Evolutionary conservation across 257 asterid species (phyloP).

Genomic region (Thymus mandschuricus): DNA sequence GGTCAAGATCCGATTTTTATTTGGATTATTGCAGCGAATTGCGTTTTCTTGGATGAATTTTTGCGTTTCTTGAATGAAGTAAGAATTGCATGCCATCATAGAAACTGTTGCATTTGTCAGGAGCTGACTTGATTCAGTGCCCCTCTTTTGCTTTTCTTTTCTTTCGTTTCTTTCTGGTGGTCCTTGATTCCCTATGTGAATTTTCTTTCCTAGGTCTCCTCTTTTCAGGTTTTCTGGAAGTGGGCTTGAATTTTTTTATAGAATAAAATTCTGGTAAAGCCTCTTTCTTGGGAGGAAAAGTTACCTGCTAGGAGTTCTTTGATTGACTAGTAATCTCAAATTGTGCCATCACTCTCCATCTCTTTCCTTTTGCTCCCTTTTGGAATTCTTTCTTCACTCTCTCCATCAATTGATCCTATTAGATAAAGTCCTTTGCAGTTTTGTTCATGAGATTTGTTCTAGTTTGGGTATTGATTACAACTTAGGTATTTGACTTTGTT

Average conservation of each 20-base stretch:
- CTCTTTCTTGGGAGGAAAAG: slow-evolving; percentile 40
- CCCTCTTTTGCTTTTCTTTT: slow-evolving; percentile 29
- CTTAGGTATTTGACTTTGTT: slow-evolving; percentile 29
- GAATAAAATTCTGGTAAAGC: slow-evolving; percentile 32
- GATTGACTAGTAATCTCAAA: slow-evolving; percentile 41
- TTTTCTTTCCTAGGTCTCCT: slow-evolving; percentile 40
- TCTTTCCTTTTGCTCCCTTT: slow-evolving; percentile 34
- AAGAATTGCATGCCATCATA: slow-evolving; percentile 41
- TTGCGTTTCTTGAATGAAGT: slow-evolving; percentile 15
- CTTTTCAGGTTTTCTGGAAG: slow-evolving; percentile 46
- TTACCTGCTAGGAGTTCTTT: slow-evolving; percentile 31
- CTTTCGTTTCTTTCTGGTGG: slow-evolving; percentile 33
- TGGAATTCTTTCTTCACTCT: slow-evolving; percentile 22
- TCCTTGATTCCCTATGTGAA: slow-evolving; percentile 46
- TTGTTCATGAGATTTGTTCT: slow-evolving; percentile 23
- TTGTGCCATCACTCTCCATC: slow-evolving; percentile 37
- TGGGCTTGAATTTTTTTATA: slow-evolving; percentile 32
- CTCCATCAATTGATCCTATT: slow-evolving; percentile 32
- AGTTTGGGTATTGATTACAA: not conserved
- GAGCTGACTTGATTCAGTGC: slow-evolving; percentile 48
- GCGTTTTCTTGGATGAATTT: slow-evolving; percentile 20
- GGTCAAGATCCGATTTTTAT: slow-evolving; percentile 41
- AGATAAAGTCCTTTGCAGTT: slow-evolving; percentile 28
- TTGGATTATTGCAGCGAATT: slow-evolving; percentile 15
- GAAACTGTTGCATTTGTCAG: slow-evolving; percentile 47